Base-by-base conservation (phyloP, 2,329 filamentous ascomycete species). In the Calonectria crousiana region DNA sequence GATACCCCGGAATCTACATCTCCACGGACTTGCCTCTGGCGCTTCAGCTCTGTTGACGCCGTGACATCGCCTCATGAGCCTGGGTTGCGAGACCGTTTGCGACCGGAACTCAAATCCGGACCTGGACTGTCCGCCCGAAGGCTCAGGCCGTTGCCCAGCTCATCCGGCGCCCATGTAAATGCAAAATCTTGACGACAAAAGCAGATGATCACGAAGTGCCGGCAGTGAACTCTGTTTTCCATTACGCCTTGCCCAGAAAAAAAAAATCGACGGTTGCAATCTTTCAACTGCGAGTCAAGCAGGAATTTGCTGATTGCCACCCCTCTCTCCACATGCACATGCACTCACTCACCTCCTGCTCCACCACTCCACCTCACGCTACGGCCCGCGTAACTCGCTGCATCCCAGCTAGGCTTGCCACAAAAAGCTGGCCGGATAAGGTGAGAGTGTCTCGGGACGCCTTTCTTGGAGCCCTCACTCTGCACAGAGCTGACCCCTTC, bases 311-410 rank as follows among this genome's bases (percentile, higher is more conserved):
- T 62, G 34, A 28, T 41, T 62, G 56, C 56, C 56, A 62, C 53
- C 53, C 53, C 56, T 62, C 56, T 62, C 56, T 62, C 56, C 56
- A 62, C 56, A 62, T 41, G 34, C 56, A 26, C 56, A 62, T 62
- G 38, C 60, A 65, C 60, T 65, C 60, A 65, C 41, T 65, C 60
- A 44, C 60, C 41, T 62, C 56, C 30, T 49, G 28, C 60, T 65
- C 60, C 60, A 32, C 60, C 60, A 44, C 60, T 65, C 60, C 41
- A 44, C 41, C 41, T 26, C 60, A 36, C 67, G 67, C 67, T 69
- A 60, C 67, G 67, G 67, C 67, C 67, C 67, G 67, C 30, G 52
- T 56, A 47, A 60, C 52, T 34, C 67, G 23, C 52, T 60, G n/a
- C 52, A 44, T 34, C 36, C 67, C 23, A 26, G 34, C 38, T 28